These are phyloP conservation scores for Bisporella sp. DNA, from an alignment of 2,329 filamentous ascomycete genomes.

Conservation along the genomic window DNA sequence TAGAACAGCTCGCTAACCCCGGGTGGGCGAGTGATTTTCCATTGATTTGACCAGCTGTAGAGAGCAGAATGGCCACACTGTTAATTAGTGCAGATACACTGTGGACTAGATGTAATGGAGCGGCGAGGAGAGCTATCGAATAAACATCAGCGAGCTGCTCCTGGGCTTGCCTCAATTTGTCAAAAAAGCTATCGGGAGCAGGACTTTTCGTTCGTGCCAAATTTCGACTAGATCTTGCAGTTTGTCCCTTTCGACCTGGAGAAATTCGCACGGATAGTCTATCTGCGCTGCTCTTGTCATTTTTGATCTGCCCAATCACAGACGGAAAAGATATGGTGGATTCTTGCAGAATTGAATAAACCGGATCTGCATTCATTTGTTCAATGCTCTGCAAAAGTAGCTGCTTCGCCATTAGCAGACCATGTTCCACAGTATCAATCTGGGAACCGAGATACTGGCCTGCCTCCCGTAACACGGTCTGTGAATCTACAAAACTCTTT, in stretches of 20 bases:
- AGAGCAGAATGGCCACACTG: constrained; percentile 58
- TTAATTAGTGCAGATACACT: constrained; percentile 57
- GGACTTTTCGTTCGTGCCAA: constrained; percentile 15
- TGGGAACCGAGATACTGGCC: constrained; percentile 35
- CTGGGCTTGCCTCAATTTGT: constrained; percentile 52
- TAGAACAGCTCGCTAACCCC: constrained; percentile 53
- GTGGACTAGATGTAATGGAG: constrained; percentile 50
- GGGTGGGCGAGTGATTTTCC: constrained; percentile 41
- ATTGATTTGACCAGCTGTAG: constrained; percentile 47
- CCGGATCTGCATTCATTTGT: constrained; percentile 70
- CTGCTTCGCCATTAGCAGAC: constrained; percentile 59
- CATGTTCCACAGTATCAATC: constrained; percentile 38
- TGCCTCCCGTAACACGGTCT: constrained; percentile 46
- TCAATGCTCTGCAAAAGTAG: constrained; percentile 63
- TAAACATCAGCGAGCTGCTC: constrained; percentile 60
- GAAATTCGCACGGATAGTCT: constrained; percentile 16
- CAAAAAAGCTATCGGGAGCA: constrained; percentile 30
- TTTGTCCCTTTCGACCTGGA: constrained; percentile 16
- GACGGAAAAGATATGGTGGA: constrained; percentile 86
- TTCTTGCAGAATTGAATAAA: constrained; percentile 85
- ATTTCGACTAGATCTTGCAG: constrained; percentile 8
- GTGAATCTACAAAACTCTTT: constrained; percentile 49
- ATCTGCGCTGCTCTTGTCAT: constrained; percentile 15
- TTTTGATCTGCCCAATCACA: constrained; percentile 31
- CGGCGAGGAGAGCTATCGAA: constrained; percentile 37